Percentiles rank a stretch among this genome's conserved stretches.
Evolutionary conservation across 306 rosid genomes (phyloP).

Genomic region (Pterocarpus macrocarpus): DNA sequence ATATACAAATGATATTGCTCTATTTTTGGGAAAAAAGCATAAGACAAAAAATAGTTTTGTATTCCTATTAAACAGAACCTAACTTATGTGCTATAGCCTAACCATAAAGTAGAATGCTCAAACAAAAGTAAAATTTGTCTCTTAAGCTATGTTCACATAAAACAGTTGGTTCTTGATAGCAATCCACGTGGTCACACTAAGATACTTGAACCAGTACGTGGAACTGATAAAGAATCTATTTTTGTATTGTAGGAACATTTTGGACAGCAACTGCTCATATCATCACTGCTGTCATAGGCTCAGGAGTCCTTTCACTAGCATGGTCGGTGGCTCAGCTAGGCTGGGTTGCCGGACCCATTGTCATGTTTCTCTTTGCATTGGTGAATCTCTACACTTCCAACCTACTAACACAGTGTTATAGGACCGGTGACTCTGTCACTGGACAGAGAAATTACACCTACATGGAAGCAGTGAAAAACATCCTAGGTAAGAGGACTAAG

Average conservation of each 20-base stretch:
- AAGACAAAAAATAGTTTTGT: too few relatives aligned
- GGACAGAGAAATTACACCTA: conserved; percentile 86
- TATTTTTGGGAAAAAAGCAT: too few relatives aligned
- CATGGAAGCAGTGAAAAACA: conserved; percentile 79
- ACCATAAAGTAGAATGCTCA: too few relatives aligned
- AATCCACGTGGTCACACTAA: too few relatives aligned
- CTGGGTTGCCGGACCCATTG: conserved; percentile 74
- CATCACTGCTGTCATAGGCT: conserved; percentile 82
- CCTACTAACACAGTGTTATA: conserved; percentile 68
- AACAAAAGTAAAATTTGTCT: too few relatives aligned
- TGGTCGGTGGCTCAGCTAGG: conserved; percentile 89
- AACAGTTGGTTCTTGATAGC: too few relatives aligned
- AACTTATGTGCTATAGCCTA: neutral
- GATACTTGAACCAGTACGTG: neutral
- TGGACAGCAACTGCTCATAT: conserved; percentile 83
- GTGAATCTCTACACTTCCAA: conserved; percentile 73
- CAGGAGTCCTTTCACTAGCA: conserved; percentile 80
- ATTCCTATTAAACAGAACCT: too few relatives aligned
- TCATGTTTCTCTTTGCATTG: conserved; percentile 68
- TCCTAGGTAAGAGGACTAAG: conserved; percentile 57
- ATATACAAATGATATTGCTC: too few relatives aligned
- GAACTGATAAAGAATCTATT: neutral
- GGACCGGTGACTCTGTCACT: conserved; percentile 59
- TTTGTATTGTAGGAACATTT: conserved; percentile 63
- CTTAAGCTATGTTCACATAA: too few relatives aligned